Conservation (phyloP, 805 yeast genomes). For the Zygosaccharomyces bisporus region DNA sequence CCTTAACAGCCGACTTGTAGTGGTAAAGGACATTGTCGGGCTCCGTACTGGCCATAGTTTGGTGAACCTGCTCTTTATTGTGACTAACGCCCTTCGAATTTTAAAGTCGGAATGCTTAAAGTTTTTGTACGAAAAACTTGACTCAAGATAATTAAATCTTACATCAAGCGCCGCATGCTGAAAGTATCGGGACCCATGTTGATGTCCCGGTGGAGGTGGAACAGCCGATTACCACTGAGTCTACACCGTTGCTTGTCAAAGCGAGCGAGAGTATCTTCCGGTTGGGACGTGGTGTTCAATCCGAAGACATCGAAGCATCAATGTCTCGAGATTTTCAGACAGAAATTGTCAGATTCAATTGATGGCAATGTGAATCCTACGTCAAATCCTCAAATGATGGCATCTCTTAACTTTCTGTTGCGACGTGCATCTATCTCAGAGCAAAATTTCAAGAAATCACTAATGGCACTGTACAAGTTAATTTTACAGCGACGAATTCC, state of each 20-base stretch:
- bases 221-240: neutral
- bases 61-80: neutral
- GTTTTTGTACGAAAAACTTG: neutral
- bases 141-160: neutral
- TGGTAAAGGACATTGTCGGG: conserved; percentile 35
- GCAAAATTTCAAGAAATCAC: conserved; percentile 6
- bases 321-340: conserved; percentile 15
- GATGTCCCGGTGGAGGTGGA: neutral
- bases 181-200: neutral
- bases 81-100: neutral
- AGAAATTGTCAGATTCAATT: conserved; percentile 8
- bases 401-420: conserved; percentile 7
- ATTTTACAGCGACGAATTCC: conserved; percentile 20
- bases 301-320: conserved; percentile 9
- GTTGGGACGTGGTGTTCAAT: conserved; percentile 14
- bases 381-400: conserved; percentile 5
- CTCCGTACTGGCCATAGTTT: conserved; percentile 2
- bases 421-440: conserved; percentile 1
- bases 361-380: conserved; percentile 3
- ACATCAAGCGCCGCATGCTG: neutral
- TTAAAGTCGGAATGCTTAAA: neutral
- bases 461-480: conserved; percentile 13
- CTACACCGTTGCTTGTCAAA: conserved; percentile 4
- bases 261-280: conserved; percentile 1
- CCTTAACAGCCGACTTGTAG: conserved; percentile 44